phyloP scores from a whole-genome alignment of 805 yeast genomes.

The Teunomyces atbi region DNA sequence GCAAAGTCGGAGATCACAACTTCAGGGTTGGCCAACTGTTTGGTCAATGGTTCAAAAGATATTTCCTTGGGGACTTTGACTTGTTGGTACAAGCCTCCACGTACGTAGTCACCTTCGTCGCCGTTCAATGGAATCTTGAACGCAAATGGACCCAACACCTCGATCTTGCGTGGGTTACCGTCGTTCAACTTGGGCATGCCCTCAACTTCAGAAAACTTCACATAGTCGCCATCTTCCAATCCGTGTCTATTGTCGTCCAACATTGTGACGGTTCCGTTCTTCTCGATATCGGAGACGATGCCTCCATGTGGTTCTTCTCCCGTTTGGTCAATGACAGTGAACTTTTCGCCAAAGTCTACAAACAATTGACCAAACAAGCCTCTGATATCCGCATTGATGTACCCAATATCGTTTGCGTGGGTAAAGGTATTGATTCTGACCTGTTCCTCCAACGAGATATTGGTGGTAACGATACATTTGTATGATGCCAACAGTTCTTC shows the following conservation, averaged over 20 bases:
- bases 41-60: conserved; percentile 59
- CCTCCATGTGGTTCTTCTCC: conserved; percentile 94
- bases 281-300: conserved; percentile 84
- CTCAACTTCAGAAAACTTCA: conserved; percentile 80
- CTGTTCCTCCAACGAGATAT: conserved; percentile 67
- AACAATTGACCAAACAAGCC: conserved; percentile 89
- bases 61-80: conserved; percentile 77
- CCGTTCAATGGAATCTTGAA: conserved; percentile 66
- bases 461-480: conserved; percentile 86
- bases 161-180: conserved; percentile 70
- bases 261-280: conserved; percentile 88
- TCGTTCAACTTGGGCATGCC: conserved; percentile 76
- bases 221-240: conserved; percentile 86
- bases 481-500: conserved; percentile 54
- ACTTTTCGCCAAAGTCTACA: conserved; percentile 84
- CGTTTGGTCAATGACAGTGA: conserved; percentile 76
- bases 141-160: conserved; percentile 93
- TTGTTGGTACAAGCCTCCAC: conserved; percentile 90
- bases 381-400: conserved; percentile 75
- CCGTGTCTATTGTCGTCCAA: conserved; percentile 92
- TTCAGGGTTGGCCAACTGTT: conserved; percentile 77
- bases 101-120: conserved; percentile 59
- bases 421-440: conserved; percentile 72
- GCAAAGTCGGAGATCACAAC: conserved; percentile 83
- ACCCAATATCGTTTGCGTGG: conserved; percentile 71